Evolutionary conservation across 352 stramenopile genomes (phyloP), one percentile per base, ranked within the genome.

Genomic region (Phytophthora meadii): DNA sequence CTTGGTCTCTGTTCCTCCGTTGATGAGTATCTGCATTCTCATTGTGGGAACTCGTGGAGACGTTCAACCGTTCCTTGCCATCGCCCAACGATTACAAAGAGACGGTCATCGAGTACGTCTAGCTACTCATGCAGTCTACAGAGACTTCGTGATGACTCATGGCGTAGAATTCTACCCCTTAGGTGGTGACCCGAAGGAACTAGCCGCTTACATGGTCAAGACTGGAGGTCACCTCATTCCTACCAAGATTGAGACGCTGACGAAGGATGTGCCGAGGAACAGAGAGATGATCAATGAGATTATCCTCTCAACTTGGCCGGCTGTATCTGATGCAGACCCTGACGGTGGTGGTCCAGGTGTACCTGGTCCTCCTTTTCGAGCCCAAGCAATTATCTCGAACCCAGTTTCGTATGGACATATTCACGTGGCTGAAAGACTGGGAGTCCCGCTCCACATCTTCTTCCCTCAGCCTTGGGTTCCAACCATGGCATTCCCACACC

Each of bases 361-460:
- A 7, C 74, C 50, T 27, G 73, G 72, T 2, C 51, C 54, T 15
- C 74, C 87, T 0, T 98, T 97, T 65, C 82, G 84, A 54, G 91
- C 92, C 0, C 74, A 98, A 49, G 90, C 89, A 1, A 97, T 98
- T 42, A 98, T 98, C 68, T 80, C 89, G 12, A 98, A 98, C 63
- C 93, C 94, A 0, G 89, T 96, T 0, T 86, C 81, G 34, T 96
- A 97, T 37, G 92, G 89, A n/a, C 92, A 98, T 74, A 89, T 97
- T 48, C 91, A 98, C 72, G 91, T 97, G 1, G 93, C 91, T 2
- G 93, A 98, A 68, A 82, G 87, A 3, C 80, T 98, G 14, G 90
- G 84, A 1, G 88, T 98, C 5, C 92, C 92, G 17, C 72, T 98
- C 28, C 94, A 98, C 76, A 96, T 98, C 54, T 96, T 98, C 88